A percentile compares a stretch with the other conserved stretches of the same genome.
These are phyloP conservation scores for Fusarium armeniacum DNA, from an alignment of 2,329 filamentous ascomycete genomes.

Conservation along the genomic window DNA sequence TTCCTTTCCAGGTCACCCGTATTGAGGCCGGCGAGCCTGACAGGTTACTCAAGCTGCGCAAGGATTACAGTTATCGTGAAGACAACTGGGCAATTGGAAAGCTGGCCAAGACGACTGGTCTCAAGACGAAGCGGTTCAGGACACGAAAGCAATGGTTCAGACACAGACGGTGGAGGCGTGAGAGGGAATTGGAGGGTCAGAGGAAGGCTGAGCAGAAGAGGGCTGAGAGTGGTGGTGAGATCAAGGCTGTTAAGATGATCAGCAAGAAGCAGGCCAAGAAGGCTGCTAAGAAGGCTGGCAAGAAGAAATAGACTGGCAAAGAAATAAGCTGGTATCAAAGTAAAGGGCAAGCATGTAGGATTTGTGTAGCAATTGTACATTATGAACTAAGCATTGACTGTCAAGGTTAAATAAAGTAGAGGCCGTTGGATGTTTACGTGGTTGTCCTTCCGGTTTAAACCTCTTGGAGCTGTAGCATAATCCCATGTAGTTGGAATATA, in stretches of 20 bases:
- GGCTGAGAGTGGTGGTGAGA: conserved; percentile 52
- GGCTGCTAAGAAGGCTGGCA: conserved; percentile 55
- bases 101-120: conserved; percentile 65
- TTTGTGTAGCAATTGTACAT: conserved; percentile 46
- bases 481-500: neutral
- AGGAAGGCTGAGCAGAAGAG: conserved; percentile 56
- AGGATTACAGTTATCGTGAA: conserved; percentile 72
- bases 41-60: conserved; percentile 64
- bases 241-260: conserved; percentile 52
- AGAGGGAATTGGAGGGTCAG: conserved; percentile 60
- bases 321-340: conserved; percentile 45
- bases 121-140: conserved; percentile 64
- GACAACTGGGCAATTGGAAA: conserved; percentile 71
- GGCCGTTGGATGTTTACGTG: neutral
- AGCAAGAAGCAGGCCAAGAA: conserved; percentile 58
- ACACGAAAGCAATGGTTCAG: conserved; percentile 66
- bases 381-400: conserved; percentile 19
- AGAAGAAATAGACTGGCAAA: conserved; percentile 53
- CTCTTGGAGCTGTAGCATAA: neutral
- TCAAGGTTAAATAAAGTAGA: neutral
- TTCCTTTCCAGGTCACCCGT: conserved; percentile 63
- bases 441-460: neutral
- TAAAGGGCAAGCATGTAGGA: conserved; percentile 42
- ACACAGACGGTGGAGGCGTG: conserved; percentile 59
- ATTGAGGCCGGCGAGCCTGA: conserved; percentile 59